These are phyloP conservation scores for Boletus patriciae DNA, from an alignment of 768 basidiomycete genomes.

Conservation along the genomic window DNA sequence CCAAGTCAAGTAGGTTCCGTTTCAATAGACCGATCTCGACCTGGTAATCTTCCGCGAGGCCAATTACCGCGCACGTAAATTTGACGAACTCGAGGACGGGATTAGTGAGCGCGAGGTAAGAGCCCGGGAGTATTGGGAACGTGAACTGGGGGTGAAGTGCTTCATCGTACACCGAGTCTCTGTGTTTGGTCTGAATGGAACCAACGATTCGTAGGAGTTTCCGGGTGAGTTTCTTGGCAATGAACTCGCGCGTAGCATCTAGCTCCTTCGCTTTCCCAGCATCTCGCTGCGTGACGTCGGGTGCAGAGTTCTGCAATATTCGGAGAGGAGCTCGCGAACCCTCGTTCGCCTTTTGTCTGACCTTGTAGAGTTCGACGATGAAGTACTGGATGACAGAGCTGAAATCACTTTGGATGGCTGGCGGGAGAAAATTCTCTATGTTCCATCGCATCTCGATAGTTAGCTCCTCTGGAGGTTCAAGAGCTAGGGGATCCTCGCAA, in stretches of 20 bases:
- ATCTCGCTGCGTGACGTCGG: slow-evolving; percentile 66
- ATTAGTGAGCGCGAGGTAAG: slow-evolving; percentile 74
- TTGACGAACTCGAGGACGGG: slow-evolving; percentile 90
- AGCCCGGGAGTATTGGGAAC: slow-evolving; percentile 88
- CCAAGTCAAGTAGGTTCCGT: slow-evolving; percentile 84
- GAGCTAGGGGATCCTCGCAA: slow-evolving; percentile 73
- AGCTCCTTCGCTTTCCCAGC: slow-evolving; percentile 66
- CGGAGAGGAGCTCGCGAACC: slow-evolving; percentile 69
- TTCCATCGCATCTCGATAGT: slow-evolving; percentile 90
- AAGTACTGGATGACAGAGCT: slow-evolving; percentile 71
- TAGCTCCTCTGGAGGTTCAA: slow-evolving; percentile 67
- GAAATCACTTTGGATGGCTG: slow-evolving; percentile 78
- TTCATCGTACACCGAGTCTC: slow-evolving; percentile 57
- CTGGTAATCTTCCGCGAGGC: slow-evolving; percentile 73
- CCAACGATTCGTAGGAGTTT: slow-evolving; percentile 72
- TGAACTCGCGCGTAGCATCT: slow-evolving; percentile 70
- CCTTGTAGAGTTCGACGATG: slow-evolving; percentile 80
- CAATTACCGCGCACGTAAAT: slow-evolving; percentile 77
- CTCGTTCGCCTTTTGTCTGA: slow-evolving; percentile 62
- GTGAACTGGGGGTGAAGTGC: slow-evolving; percentile 55
- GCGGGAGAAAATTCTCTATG: slow-evolving; percentile 84
- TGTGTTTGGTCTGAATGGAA: slow-evolving; percentile 58
- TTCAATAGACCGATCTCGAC: slow-evolving; percentile 88
- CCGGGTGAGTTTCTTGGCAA: slow-evolving; percentile 77
- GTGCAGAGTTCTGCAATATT: slow-evolving; percentile 61